Conservation (phyloP, 2,329 filamentous ascomycete species). For the Colletotrichum tabaci region DNA sequence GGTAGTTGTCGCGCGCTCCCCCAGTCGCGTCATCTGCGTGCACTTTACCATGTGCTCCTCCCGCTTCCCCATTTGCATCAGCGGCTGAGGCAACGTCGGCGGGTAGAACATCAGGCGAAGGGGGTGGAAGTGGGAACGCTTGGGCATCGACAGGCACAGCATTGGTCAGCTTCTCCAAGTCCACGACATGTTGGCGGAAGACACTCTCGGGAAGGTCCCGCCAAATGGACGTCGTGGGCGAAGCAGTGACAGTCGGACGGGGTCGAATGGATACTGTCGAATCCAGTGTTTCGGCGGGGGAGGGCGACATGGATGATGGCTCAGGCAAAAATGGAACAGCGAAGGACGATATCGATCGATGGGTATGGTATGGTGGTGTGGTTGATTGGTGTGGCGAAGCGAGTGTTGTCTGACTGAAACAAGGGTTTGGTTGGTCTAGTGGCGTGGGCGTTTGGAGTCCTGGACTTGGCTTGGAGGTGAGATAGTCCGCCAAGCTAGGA, state of each 20-base stretch:
- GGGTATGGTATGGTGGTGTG: too few relatives aligned
- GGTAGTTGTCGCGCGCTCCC: background rate
- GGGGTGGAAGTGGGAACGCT: slow-evolving; percentile 17
- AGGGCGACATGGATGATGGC: slow-evolving; percentile 20
- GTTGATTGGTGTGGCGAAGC: too few relatives aligned
- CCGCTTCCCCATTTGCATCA: background rate
- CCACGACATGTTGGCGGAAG: slow-evolving; percentile 38
- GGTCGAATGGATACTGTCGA: background rate
- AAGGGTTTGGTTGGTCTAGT: background rate
- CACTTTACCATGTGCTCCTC: background rate
- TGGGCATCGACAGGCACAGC: slow-evolving; percentile 38
- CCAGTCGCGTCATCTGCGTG: background rate
- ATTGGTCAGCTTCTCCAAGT: slow-evolving; percentile 40
- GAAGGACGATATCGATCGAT: background rate
- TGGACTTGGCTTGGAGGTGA: background rate
- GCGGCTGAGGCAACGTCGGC: slow-evolving; percentile 11
- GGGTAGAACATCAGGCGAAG: slow-evolving; percentile 28
- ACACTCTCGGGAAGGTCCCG: slow-evolving; percentile 24
- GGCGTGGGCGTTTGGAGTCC: background rate
- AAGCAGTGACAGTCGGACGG: slow-evolving; percentile 32
- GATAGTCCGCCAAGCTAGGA: background rate
- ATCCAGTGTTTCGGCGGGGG: slow-evolving; percentile 9
- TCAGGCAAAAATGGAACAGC: background rate
- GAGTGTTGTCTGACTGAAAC: background rate
- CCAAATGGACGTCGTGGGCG: slow-evolving; percentile 38